These are phyloP conservation scores for Phascolomyces articulosus DNA, from an alignment of 371 early-diverging fungal genomes.

Conservation along the genomic window DNA sequence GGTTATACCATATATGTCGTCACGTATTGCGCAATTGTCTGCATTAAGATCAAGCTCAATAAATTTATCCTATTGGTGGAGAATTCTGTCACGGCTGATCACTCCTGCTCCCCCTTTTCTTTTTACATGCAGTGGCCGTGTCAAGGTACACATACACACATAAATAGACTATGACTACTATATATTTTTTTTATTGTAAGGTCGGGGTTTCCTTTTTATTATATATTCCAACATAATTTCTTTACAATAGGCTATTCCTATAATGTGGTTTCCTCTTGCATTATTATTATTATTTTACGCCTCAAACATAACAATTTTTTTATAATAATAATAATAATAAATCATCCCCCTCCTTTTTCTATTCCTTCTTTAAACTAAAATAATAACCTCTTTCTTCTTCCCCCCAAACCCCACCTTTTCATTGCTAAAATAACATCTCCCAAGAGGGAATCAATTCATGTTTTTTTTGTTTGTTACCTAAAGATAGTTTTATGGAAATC, in stretches of 20 bases:
- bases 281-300: too few species aligned
- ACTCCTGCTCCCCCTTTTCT: not conserved
- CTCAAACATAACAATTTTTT: too few species aligned
- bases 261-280: too few species aligned
- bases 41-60: not conserved
- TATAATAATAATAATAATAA: too few species aligned
- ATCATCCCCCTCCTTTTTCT: too few species aligned
- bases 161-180: not conserved
- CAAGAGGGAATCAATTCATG: not conserved
- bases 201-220: not conserved
- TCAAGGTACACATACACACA: not conserved
- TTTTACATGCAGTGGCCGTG: slow-evolving; percentile 4
- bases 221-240: not conserved
- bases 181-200: not conserved
- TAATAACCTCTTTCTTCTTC: too few species aligned
- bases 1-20: too few species aligned
- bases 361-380: too few species aligned
- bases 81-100: slow-evolving; percentile 5
- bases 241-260: slow-evolving; percentile 2
- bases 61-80: not conserved
- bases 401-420: slow-evolving; percentile 3
- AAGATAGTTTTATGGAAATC: not conserved
- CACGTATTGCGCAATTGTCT: not conserved
- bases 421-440: not conserved
- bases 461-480: slow-evolving; percentile 3